Evolutionary conservation across 2,329 filamentous ascomycete species (phyloP), one percentile per base, ranked within the genome.

Genomic region (Bipolaris oryzae): DNA sequence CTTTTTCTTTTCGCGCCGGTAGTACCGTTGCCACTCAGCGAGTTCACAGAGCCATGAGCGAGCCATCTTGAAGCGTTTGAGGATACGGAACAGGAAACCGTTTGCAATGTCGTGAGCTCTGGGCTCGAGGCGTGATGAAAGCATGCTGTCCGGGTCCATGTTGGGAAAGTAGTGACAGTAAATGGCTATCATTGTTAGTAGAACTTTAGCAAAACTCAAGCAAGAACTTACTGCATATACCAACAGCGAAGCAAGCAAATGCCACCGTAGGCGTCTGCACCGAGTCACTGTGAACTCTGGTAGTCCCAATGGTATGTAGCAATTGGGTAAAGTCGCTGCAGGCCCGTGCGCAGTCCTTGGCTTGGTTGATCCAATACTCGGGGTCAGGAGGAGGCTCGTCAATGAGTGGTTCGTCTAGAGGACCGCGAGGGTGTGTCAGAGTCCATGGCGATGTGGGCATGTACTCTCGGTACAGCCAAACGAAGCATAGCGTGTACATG

Each of bases 381-480:
- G 60, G 57, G 18, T 66, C 41, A 21, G 52, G 56, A 11, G 52
- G 56, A 33, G 45, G 41, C 11, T 59, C 56, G 2, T 34, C 23
- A 5, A 61, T 71, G 39, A 77, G 76, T 53, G 79, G 75, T 11
- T 80, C 70, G 63, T 89, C 87, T 10, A 89, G 72, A 0, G 88
- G 87, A 2, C 84, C 84, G 42, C 78, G 67, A 2, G 84, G 84
- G 63, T 80, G 80, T 20, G 73, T 67, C 61, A 78, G 79, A 16
- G 78, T 76, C 42, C 88, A 78, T 1, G 87, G 85, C 15, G 88
- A 81, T 66, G 88, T 89, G 0, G 87, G 87, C 23, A 90, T 81
- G 59, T 87, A 89, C 69, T 90, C 87, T 59, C 88, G 81, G 66
- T 89, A 86, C 25, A 90, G 79, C 77, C 89, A 85, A 60, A 91